These are phyloP conservation scores for Pseudogymnoascus destructans DNA, from an alignment of 2,329 filamentous ascomycete species.

Conservation along the genomic window DNA sequence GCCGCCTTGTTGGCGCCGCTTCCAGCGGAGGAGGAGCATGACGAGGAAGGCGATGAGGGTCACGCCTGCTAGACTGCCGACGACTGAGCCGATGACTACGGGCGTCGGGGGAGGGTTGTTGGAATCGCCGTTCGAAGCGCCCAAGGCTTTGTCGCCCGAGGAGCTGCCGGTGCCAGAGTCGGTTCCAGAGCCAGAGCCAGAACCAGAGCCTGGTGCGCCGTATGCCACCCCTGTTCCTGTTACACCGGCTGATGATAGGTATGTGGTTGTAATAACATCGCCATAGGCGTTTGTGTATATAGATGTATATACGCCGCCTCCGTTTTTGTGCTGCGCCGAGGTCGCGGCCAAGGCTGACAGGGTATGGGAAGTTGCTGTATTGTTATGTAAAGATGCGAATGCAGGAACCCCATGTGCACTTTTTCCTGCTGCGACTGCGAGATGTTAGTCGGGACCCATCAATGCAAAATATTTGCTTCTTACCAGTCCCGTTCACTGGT, in stretches of 20 bases:
- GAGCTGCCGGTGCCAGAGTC: constrained; percentile 11
- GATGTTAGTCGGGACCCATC: neutral
- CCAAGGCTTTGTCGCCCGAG: neutral
- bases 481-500: neutral
- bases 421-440: neutral
- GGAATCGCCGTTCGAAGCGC: constrained; percentile 14
- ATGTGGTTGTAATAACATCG: neutral
- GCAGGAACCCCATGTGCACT: neutral
- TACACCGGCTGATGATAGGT: constrained; percentile 9
- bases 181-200: constrained; percentile 9
- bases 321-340: neutral
- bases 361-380: neutral
- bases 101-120: constrained; percentile 18
- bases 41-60: constrained; percentile 43
- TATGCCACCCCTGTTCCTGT: constrained; percentile 10
- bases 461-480: neutral
- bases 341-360: neutral
- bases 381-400: neutral
- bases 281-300: neutral
- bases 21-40: constrained; percentile 41
- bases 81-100: constrained; percentile 23
- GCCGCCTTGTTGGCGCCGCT: constrained; percentile 34
- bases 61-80: constrained; percentile 37
- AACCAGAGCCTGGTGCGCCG: constrained; percentile 4
- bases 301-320: neutral